These are phyloP conservation scores for Umbelopsis ramanniana DNA, from an alignment of 192 early-diverging fungal genomes.

Conservation along the genomic window DNA sequence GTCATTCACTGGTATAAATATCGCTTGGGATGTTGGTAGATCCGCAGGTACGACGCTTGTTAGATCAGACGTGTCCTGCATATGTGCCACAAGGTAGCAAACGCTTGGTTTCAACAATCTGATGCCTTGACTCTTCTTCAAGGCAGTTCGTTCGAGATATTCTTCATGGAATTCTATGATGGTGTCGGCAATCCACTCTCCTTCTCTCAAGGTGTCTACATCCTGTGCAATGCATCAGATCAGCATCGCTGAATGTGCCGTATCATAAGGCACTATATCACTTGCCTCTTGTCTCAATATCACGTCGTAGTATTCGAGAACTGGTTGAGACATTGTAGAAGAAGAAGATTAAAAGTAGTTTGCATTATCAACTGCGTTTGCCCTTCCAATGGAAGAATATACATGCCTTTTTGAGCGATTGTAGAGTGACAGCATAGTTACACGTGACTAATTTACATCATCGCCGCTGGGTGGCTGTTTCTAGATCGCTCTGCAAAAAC, in stretches of 20 bases:
- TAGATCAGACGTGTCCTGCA: conserved; percentile 15
- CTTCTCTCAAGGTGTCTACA: conserved; percentile 7
- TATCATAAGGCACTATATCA: background rate
- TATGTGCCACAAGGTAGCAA: conserved; percentile 22
- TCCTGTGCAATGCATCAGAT: background rate
- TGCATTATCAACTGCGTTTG: background rate
- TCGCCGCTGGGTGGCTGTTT: background rate
- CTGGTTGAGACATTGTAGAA: background rate
- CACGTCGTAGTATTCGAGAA: conserved; percentile 14
- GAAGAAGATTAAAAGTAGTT: background rate
- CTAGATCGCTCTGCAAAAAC: background rate
- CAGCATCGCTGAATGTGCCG: background rate
- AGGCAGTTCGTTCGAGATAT: conserved; percentile 21
- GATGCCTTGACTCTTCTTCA: background rate
- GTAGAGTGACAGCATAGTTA: background rate
- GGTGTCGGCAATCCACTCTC: conserved; percentile 31
- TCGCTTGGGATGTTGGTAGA: conserved; percentile 3
- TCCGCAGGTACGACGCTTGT: conserved; percentile 17
- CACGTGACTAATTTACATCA: conserved; percentile 18
- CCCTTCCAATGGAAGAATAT: background rate
- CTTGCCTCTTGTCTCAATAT: conserved; percentile 2
- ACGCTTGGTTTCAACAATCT: conserved; percentile 29
- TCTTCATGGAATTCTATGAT: conserved; percentile 36
- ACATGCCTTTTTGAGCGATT: background rate
- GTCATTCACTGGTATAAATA: conserved; percentile 36